Evolutionary conservation across 106 monocot species (phyloP).

Genomic region (Vanilla planifolia): DNA sequence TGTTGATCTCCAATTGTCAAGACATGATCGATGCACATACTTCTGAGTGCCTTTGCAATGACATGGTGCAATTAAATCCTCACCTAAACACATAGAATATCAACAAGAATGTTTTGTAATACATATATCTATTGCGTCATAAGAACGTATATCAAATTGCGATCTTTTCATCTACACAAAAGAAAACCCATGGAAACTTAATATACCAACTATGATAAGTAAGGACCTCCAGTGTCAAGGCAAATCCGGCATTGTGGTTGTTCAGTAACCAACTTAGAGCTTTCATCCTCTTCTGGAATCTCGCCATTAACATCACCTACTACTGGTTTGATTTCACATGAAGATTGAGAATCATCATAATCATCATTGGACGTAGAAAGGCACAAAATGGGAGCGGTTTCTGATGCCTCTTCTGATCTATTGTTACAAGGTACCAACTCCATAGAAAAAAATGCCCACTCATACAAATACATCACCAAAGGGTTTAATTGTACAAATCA

Average conservation of each 20-base stretch:
- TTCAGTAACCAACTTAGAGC: slow-evolving; percentile 37
- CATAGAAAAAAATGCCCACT: slow-evolving; percentile 32
- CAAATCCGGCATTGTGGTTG: slow-evolving; percentile 92
- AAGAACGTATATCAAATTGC: background rate
- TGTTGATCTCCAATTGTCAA: slow-evolving; percentile 98
- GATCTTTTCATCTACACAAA: background rate
- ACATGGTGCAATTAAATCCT: slow-evolving; percentile 93
- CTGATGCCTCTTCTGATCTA: slow-evolving; percentile 31
- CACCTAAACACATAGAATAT: slow-evolving; percentile 34
- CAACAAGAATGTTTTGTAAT: background rate
- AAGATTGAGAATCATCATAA: slow-evolving; percentile 17
- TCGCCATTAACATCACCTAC: slow-evolving; percentile 22
- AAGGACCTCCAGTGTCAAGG: slow-evolving; percentile 86
- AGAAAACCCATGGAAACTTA: slow-evolving; percentile 13
- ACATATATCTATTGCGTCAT: background rate
- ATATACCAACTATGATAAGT: slow-evolving; percentile 22
- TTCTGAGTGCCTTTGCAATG: slow-evolving; percentile 94
- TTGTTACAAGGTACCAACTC: slow-evolving; percentile 38
- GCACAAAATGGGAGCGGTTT: slow-evolving; percentile 38
- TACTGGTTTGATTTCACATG: slow-evolving; percentile 47
- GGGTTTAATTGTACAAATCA: slow-evolving; percentile 6
- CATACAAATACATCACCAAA: slow-evolving; percentile 33
- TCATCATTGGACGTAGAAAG: slow-evolving; percentile 5
- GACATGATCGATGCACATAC: slow-evolving; percentile 88
- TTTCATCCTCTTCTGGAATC: slow-evolving; percentile 45